Base-by-base conservation (phyloP, 1,284 basidiomycete species). In the Sutorius eximius region DNA sequence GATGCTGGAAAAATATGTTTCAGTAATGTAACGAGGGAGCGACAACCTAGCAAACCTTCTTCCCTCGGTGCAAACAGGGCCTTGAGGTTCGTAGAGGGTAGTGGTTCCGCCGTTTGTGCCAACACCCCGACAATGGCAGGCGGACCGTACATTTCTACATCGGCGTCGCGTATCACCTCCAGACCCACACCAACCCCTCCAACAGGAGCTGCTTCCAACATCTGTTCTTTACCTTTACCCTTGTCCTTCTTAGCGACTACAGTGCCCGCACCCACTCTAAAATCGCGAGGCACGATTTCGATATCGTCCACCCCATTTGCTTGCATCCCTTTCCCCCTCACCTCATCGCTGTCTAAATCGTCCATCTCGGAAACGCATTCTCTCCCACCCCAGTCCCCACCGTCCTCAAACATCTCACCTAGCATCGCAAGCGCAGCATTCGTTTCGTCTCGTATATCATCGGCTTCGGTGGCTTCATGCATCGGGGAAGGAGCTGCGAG, bases 21-120 rank as follows among this genome's bases (percentile, higher is more conserved):
- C 18, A 57, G 30, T 13, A 32, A 20, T 13, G 9, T 40, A 8
- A 29, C 2, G 24, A 20, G 11, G 34, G 16, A 0, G 45, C n/a
- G n/a, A n/a, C n/a, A 34, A 51, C 33, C n/a, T 5, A 3, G 55
- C 46, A 16, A 57, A 86, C 87, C 81, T 64, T 87, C 81, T 56
- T 85, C 82, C 27, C 76, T 75, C 0, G 87, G 86, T 12, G 82
- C 83, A 58, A 91, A 89, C 2, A 91, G 71, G 59, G 87, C 83
- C 61, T 87, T 88, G 20, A 91, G 74, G 37, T 76, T 74, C 5
- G 61, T 61, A 48, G 3, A 63, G 64, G 1, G 56, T 38, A 42
- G 59, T 27, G 5, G 53, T 33, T 61, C 47, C 37, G 20, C 7
- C 2, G 46, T 12, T 34, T 41, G 37, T 10, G 34, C 13, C 5